Evolutionary conservation across 2,329 filamentous ascomycete genomes (phyloP).

Genomic region (Fusarium sp.): DNA sequence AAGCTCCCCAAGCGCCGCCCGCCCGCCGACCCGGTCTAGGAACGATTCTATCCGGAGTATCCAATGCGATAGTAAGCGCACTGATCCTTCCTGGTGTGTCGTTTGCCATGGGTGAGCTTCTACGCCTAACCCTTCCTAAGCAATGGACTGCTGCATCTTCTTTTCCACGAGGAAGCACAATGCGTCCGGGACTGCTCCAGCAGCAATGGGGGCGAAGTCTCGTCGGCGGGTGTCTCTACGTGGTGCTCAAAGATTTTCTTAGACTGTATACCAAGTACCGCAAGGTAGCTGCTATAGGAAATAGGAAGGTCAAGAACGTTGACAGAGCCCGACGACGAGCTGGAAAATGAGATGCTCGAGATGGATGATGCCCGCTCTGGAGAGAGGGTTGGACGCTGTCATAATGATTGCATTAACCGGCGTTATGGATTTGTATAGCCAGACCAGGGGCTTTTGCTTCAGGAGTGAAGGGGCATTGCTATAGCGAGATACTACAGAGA

Average conservation of each 20-base stretch:
- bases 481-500: slow-evolving; percentile 10
- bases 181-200: slow-evolving; percentile 77
- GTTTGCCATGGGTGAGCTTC: slow-evolving; percentile 78
- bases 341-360: slow-evolving; percentile 53
- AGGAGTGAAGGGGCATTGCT: slow-evolving; percentile 1
- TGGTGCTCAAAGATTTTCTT: slow-evolving; percentile 80
- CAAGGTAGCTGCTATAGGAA: slow-evolving; percentile 66
- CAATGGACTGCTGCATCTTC: slow-evolving; percentile 68
- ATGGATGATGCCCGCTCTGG: slow-evolving; percentile 10
- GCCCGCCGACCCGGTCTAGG: slow-evolving; percentile 51
- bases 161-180: slow-evolving; percentile 33
- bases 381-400: background rate
- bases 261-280: slow-evolving; percentile 73
- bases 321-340: slow-evolving; percentile 50
- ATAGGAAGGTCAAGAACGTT: slow-evolving; percentile 66
- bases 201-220: slow-evolving; percentile 90
- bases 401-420: slow-evolving; percentile 35
- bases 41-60: slow-evolving; percentile 55
- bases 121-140: slow-evolving; percentile 75
- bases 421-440: slow-evolving; percentile 30
- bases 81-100: slow-evolving; percentile 87
- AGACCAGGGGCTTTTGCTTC: background rate
- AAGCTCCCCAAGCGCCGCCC: slow-evolving; percentile 52
- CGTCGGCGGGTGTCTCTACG: slow-evolving; percentile 87
- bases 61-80: slow-evolving; percentile 64